Base-by-base conservation (phyloP, 805 yeast species). In the Scheffersomyces stipitis region DNA sequence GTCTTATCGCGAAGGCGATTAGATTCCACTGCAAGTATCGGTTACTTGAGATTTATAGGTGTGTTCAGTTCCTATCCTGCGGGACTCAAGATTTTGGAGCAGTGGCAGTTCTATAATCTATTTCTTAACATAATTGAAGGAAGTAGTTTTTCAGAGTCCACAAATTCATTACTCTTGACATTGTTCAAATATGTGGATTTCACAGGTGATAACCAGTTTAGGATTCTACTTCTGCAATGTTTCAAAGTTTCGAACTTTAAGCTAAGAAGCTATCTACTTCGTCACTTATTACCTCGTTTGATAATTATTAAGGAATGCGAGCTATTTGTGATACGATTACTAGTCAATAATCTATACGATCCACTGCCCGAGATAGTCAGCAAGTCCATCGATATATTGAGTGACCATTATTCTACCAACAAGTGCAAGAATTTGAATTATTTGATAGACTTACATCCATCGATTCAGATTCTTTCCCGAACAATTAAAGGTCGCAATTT, bases 61-160 rank as follows among this genome's bases (percentile, higher is more conserved):
- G 79, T 81, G 0, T 60, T 93, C 13, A 77, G 89, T 3, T 62
- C 72, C 2, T 71, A 76, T 26, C 54, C 63, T 0, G 69, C 74
- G 32, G 99, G 99, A 0, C 58, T 86, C 16, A 69, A 69, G 30
- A 68, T 91, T 47, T 56, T 93, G 40, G 84, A 80, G 34, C 80
- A 85, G 43, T 86, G 96, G 93, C 84, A 89, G 48, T 73, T 91
- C 41, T 86, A 87, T 60, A 89, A 83, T 39, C 80, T 86, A 61
- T 68, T 89, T 35, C 82, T 84, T 49, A 86, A 86, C 48, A 75
- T 89, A 36, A 70, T 85, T 13, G 73, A 73, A 26, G 64, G 73
- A 4, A 69, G 76, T 9, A 57, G 34, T n/a, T 26, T 24, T 1
- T 44, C 49, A 6, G 59, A 54, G 8, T 9, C 43, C 15, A 59